Evolutionary conservation across 352 stramenopile genomes (phyloP).

Genomic region (Phytopythium sindhum): DNA sequence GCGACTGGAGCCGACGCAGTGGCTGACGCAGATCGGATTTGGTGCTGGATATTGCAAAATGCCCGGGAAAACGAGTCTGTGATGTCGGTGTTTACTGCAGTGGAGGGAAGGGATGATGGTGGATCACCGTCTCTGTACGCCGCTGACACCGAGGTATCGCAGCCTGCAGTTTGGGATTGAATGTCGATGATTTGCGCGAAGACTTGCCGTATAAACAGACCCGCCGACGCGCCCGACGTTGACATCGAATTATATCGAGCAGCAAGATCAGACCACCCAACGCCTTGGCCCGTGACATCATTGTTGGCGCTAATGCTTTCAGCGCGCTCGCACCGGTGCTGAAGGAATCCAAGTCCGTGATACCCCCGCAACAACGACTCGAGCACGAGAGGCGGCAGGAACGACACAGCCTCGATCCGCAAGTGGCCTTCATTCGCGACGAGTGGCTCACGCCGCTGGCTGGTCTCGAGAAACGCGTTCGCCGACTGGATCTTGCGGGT

Average conservation of each 20-base stretch:
- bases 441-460: slow-evolving; percentile 35
- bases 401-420: slow-evolving; percentile 58
- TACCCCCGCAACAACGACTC: slow-evolving; percentile 64
- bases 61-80: not conserved
- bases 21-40: not conserved
- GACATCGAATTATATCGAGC: not conserved
- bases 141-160: not conserved
- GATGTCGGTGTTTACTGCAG: not conserved
- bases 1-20: not conserved
- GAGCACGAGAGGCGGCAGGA: slow-evolving; percentile 56
- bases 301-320: not conserved
- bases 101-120: not conserved
- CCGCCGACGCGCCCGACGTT: slow-evolving; percentile 9
- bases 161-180: not conserved
- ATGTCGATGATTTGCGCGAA: slow-evolving; percentile 6
- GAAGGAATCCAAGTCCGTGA: slow-evolving; percentile 60
- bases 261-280: not conserved
- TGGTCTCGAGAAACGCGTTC: slow-evolving; percentile 47
- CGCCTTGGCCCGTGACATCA: not conserved
- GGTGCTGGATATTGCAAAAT: not conserved
- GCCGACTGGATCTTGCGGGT: slow-evolving; percentile 60
- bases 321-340: slow-evolving; percentile 19
- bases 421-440: slow-evolving; percentile 66
- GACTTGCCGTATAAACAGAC: not conserved
- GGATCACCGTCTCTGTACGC: not conserved